These are phyloP conservation scores for Salix exigua DNA, from an alignment of 345 rosid genomes.

Conservation along the genomic window DNA sequence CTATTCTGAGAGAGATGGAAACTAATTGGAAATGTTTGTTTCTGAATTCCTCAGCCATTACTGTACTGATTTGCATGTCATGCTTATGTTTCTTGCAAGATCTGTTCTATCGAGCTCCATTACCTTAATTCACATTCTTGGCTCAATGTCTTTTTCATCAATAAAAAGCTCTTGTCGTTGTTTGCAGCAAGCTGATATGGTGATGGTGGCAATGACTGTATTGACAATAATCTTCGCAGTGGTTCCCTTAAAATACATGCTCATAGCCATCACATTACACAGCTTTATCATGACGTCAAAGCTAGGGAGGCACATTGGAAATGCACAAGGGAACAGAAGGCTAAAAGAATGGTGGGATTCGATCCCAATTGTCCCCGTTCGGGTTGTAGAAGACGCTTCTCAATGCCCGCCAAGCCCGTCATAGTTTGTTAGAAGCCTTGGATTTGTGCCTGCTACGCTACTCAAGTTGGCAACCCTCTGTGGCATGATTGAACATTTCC, in stretches of 20 bases:
- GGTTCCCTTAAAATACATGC: slow-evolving; percentile 51
- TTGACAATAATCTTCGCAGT: slow-evolving; percentile 52
- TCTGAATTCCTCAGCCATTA: no score
- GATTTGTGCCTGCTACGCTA: background rate
- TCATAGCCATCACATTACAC: slow-evolving; percentile 36
- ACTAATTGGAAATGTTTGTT: no score
- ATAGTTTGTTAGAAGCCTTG: background rate
- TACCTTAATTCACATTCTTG: no score
- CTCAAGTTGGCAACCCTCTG: background rate
- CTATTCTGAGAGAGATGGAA: no score
- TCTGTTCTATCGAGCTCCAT: no score
- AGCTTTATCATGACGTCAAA: slow-evolving; percentile 45
- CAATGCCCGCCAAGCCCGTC: background rate
- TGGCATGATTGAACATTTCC: background rate
- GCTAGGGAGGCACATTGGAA: slow-evolving; percentile 38
- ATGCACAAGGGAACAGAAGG: slow-evolving; percentile 57
- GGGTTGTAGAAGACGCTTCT: slow-evolving; percentile 30
- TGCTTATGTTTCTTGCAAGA: no score
- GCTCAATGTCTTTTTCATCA: background rate
- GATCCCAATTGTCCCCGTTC: slow-evolving; percentile 66
- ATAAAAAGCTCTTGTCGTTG: background rate
- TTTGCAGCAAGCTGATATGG: slow-evolving; percentile 64
- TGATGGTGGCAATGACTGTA: slow-evolving; percentile 39
- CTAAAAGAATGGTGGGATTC: slow-evolving; percentile 91
- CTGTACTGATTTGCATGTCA: no score